These are phyloP conservation scores for Fusarium odoratissimum DNA, from an alignment of 2,329 filamentous ascomycete species.

Conservation along the genomic window DNA sequence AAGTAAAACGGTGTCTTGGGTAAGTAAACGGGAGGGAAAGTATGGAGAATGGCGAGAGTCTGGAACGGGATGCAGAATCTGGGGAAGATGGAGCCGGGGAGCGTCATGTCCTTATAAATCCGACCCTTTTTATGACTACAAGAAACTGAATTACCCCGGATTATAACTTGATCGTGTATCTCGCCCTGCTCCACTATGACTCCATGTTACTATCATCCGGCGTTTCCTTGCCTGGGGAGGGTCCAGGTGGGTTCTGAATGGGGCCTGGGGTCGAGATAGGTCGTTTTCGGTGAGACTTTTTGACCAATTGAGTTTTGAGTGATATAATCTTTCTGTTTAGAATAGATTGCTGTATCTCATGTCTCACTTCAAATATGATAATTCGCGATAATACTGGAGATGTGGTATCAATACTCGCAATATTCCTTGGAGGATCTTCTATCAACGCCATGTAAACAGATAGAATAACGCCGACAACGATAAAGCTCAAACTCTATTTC, in stretches of 20 bases:
- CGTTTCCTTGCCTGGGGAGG: neutral
- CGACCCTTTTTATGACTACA: conserved; percentile 17
- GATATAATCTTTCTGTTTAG: conserved; percentile 1
- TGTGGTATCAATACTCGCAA: rapidly evolving
- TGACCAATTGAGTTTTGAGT: neutral
- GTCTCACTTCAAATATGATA: rapidly evolving
- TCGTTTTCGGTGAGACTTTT: neutral
- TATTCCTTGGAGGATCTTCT: neutral
- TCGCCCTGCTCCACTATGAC: conserved; percentile 10
- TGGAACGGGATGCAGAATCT: conserved; percentile 14
- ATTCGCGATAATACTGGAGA: neutral
- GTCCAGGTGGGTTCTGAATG: neutral
- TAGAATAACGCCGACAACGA: neutral
- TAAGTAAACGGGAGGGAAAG: neutral
- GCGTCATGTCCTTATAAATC: conserved; percentile 15
- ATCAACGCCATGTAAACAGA: neutral
- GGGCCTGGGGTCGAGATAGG: neutral
- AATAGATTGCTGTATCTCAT: neutral
- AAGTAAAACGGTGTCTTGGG: neutral
- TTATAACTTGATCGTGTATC: conserved; percentile 30
- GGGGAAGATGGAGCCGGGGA: conserved; percentile 25
- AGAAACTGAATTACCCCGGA: conserved; percentile 30
- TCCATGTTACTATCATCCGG: conserved; percentile 20
- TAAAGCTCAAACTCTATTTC: neutral
- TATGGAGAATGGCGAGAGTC: neutral